These are phyloP conservation scores for Cryptococcus jaspeensis DNA, from an alignment of 1,284 basidiomycete species.

Conservation along the genomic window DNA sequence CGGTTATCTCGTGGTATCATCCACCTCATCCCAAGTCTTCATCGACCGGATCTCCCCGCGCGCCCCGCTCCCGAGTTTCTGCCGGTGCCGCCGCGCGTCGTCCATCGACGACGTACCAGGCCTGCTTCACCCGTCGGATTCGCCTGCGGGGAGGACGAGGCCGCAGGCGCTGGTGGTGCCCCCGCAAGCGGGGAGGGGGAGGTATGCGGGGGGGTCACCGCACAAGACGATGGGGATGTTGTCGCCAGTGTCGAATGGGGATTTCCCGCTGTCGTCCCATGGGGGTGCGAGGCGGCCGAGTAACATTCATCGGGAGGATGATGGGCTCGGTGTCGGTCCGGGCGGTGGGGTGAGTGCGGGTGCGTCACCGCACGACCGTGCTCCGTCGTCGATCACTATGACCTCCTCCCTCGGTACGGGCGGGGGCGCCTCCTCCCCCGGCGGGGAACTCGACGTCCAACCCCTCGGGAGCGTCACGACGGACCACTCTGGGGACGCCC, in stretches of 20 bases:
- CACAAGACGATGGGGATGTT: conserved; percentile 25
- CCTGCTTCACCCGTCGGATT: not conserved
- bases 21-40: conserved; percentile 27
- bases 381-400: not conserved
- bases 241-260: conserved; percentile 32
- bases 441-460: conserved; percentile 27
- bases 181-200: conserved; percentile 13
- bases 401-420: not conserved
- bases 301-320: conserved; percentile 27
- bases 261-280: conserved; percentile 44
- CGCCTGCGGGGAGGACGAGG: not conserved
- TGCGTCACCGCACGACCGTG: not conserved
- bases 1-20: conserved; percentile 37
- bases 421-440: conserved; percentile 6
- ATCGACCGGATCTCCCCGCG: conserved; percentile 33
- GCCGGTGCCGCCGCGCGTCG: conserved; percentile 25
- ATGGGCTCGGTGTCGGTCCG: not conserved
- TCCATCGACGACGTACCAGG: not conserved
- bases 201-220: conserved; percentile 20
- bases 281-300: conserved; percentile 37
- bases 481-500: conserved; percentile 11
- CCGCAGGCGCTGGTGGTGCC: conserved; percentile 19
- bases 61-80: conserved; percentile 10
- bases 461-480: conserved; percentile 31
- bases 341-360: not conserved